These are phyloP conservation scores for Penicillium thymicola DNA, from an alignment of 2,329 filamentous ascomycete species.

Conservation along the genomic window DNA sequence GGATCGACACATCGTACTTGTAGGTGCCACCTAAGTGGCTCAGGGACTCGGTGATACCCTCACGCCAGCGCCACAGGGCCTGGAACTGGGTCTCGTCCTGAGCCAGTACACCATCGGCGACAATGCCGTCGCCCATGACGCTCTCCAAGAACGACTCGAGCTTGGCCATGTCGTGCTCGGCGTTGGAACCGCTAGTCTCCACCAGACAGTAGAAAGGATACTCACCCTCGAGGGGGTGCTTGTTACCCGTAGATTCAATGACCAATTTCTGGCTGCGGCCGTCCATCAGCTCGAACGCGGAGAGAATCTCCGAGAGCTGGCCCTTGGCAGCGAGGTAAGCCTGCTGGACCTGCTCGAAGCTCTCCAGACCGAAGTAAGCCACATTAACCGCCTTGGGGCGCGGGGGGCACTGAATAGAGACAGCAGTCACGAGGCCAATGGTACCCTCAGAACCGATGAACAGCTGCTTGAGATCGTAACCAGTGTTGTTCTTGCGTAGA, in stretches of 20 bases:
- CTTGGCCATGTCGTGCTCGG: conserved; percentile 91
- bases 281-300: conserved; percentile 98
- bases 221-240: conserved; percentile 74
- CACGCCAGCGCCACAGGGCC: conserved; percentile 85
- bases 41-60: conserved; percentile 85
- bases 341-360: conserved; percentile 80
- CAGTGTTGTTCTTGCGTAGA: conserved; percentile 96
- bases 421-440: conserved; percentile 85
- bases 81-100: conserved; percentile 88
- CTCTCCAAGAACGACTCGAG: conserved; percentile 85
- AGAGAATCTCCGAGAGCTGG: conserved; percentile 90
- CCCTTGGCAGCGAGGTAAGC: conserved; percentile 87
- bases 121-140: conserved; percentile 83
- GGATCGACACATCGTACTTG: conserved; percentile 98
- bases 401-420: conserved; percentile 86
- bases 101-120: conserved; percentile 84
- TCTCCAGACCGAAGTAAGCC: conserved; percentile 87
- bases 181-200: conserved; percentile 92
- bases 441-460: conserved; percentile 96
- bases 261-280: conserved; percentile 75
- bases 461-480: conserved; percentile 93
- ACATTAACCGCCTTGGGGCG: conserved; percentile 87
- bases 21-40: conserved; percentile 93
- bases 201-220: conserved; percentile 95
- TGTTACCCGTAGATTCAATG: conserved; percentile 68